Percentiles rank a stretch among this genome's conserved stretches.
Conservation (phyloP, 1,284 basidiomycete genomes). For the Sporisorium exsertum region DNA sequence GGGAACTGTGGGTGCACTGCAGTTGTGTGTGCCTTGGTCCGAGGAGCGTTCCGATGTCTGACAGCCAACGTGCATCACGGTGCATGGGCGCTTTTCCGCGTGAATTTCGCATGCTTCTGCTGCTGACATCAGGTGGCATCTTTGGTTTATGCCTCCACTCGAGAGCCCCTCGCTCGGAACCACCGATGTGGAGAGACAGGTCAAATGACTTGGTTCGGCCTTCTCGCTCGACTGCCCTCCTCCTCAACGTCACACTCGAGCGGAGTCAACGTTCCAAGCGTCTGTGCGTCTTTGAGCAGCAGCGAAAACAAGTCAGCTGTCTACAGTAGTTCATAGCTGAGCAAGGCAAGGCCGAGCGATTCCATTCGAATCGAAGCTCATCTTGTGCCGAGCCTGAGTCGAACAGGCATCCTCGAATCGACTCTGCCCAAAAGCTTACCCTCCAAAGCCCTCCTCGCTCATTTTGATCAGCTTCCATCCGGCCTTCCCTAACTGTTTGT, state of each 20-base stretch:
- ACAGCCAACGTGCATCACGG: constrained; percentile 18
- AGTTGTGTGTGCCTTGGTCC: not conserved
- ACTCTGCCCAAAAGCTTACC: not conserved
- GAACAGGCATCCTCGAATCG: not conserved
- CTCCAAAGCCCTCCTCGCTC: not conserved
- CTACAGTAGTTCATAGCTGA: not conserved
- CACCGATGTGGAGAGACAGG: constrained; percentile 13
- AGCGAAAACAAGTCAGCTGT: too few species aligned
- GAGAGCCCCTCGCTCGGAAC: not conserved
- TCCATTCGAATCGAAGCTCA: not conserved
- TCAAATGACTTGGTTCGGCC: constrained; percentile 14
- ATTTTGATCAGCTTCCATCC: not conserved
- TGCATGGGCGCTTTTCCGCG: not conserved
- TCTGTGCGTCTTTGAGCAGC: constrained; percentile 1
- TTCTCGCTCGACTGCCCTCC: not conserved
- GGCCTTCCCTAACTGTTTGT: not conserved
- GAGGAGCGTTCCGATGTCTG: constrained; percentile 10
- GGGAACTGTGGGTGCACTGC: not conserved
- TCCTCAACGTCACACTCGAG: not conserved
- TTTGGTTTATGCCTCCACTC: constrained; percentile 9
- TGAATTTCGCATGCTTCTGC: not conserved
- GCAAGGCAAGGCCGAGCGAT: constrained; percentile 1
- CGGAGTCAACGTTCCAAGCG: not conserved
- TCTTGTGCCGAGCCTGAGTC: not conserved
- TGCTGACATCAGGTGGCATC: constrained; percentile 15